Conservation (phyloP, 768 basidiomycete genomes). For the Boletales sp. region DNA sequence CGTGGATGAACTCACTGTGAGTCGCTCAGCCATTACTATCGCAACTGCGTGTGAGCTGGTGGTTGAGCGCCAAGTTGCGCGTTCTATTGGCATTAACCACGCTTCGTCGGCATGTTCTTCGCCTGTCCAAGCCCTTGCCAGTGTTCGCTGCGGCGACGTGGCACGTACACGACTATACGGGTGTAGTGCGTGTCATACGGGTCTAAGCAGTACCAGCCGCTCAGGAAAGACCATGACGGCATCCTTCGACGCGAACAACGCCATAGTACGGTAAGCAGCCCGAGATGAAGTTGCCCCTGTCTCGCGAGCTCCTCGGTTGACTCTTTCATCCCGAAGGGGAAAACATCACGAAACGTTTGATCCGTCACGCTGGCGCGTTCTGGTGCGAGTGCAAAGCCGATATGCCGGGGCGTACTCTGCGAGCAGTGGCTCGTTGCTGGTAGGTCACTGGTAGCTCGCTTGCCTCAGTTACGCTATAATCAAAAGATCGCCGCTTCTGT, state of each 20-base stretch:
- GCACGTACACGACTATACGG: constrained; percentile 21
- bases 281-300: too few species aligned
- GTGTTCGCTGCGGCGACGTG: constrained; percentile 6
- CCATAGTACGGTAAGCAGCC: too few species aligned
- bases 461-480: constrained; percentile 2
- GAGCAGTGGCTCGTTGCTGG: neutral
- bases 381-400: constrained; percentile 16
- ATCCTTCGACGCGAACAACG: too few species aligned
- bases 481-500: too few species aligned
- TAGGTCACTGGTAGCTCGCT: constrained; percentile 4
- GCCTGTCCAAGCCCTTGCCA: neutral
- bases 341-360: too few species aligned
- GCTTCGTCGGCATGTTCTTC: constrained; percentile 22
- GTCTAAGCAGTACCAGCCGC: constrained; percentile 25
- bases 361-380: neutral
- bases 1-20: too few species aligned
- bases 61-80: constrained; percentile 12
- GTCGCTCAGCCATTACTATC: neutral
- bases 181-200: constrained; percentile 16
- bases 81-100: constrained; percentile 15
- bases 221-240: constrained; percentile 16
- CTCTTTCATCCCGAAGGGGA: too few species aligned
- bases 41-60: neutral
- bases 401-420: neutral
- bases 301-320: too few species aligned